Evolutionary conservation across 78 protist genomes (phyloP).

Genomic region (Planoprotostelium fungivorum): DNA sequence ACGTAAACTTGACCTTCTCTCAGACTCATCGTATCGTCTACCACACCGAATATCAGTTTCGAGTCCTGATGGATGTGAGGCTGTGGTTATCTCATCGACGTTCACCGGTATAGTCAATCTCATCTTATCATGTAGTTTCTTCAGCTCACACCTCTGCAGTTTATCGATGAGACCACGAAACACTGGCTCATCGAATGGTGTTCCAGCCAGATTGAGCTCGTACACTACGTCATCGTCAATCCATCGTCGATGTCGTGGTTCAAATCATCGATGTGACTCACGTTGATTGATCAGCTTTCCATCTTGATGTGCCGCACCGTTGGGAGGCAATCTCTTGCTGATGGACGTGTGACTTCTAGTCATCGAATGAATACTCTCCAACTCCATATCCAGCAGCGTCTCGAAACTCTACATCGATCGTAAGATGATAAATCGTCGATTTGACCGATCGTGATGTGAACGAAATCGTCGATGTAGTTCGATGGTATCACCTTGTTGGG

Average conservation of each 20-base stretch:
- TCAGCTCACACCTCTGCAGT: neutral
- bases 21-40: neutral
- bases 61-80: neutral
- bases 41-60: neutral
- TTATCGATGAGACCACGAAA: neutral
- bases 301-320: neutral
- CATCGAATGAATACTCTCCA: neutral
- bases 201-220: neutral
- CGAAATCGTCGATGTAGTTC: too few species aligned
- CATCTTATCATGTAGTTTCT: neutral
- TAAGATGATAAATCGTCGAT: too few species aligned
- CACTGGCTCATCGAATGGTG: neutral
- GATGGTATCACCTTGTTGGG: neutral
- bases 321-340: neutral
- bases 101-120: neutral
- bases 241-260: too few species aligned
- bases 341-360: neutral
- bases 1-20: neutral
- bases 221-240: neutral
- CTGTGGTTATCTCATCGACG: neutral
- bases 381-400: neutral
- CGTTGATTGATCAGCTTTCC: neutral
- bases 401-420: neutral
- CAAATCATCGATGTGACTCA: neutral
- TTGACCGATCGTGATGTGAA: too few species aligned